Conservation (phyloP, 495 filamentous ascomycete species). For the Barbatosphaeria neglecta region DNA sequence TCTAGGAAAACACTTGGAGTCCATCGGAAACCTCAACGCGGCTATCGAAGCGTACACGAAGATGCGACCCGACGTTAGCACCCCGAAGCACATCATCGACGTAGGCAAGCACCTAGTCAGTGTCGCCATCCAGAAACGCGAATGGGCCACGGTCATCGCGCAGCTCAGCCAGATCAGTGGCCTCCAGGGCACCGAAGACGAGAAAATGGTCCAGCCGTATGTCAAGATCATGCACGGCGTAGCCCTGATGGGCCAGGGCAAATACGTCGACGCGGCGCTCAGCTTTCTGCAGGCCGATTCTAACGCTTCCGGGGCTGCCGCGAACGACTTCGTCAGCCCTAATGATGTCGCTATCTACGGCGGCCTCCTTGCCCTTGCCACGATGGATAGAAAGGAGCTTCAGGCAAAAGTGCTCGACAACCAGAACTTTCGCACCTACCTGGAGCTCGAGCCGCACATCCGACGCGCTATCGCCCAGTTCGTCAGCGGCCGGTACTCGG, state of each 20-base stretch:
- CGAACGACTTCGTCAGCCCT: conserved; percentile 60
- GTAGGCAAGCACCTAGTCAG: conserved; percentile 30
- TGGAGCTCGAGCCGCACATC: conserved; percentile 90
- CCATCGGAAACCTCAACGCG: conserved; percentile 25
- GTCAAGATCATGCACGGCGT: conserved; percentile 58
- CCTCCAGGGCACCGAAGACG: conserved; percentile 40
- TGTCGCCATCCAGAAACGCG: conserved; percentile 29
- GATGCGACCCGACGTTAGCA: conserved; percentile 37
- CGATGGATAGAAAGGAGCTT: conserved; percentile 69
- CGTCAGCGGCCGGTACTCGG: conserved; percentile 73
- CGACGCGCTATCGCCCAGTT: conserved; percentile 83
- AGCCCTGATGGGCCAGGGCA: conserved; percentile 50
- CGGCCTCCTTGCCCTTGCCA: conserved; percentile 78
- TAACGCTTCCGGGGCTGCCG: conserved; percentile 39
- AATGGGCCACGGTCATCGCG: conserved; percentile 44
- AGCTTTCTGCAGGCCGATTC: conserved; percentile 53
- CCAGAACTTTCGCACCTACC: conserved; percentile 65
- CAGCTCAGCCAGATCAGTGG: conserved; percentile 57
- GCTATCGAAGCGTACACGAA: conserved; percentile 29
- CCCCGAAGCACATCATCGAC: conserved; percentile 29
- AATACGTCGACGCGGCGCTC: conserved; percentile 61
- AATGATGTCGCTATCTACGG: conserved; percentile 93
- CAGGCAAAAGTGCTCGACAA: conserved; percentile 70
- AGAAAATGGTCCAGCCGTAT: conserved; percentile 50
- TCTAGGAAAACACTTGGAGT: conserved; percentile 33